Base-by-base conservation (phyloP, 805 yeast genomes). In the Lipomyces anomalus region DNA sequence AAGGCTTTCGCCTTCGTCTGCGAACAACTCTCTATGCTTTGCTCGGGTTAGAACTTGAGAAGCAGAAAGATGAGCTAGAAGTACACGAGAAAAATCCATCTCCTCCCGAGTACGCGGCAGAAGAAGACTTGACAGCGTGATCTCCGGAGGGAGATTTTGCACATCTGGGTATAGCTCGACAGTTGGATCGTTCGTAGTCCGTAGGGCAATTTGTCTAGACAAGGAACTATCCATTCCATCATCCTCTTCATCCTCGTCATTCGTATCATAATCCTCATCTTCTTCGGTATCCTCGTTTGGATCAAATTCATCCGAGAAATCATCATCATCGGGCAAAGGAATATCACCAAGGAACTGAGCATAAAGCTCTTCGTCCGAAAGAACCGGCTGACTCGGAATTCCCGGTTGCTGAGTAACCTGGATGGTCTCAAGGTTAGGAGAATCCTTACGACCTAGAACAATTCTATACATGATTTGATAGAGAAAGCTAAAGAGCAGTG, bases 281-380 rank as follows among this genome's bases (percentile, higher is more conserved):
- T 38, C 40, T 6, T 46, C 56, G 6, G 17, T 41, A 20, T 35
- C 50, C 22, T 33, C 40, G 21, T 35, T 40, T n/a, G 55, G 52
- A 30, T 42, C 53, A 28, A 50, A 53, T 30, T 45, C 48, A 6
- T 42, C 55, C 5, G 58, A 44, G 21, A 50, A 52, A 18, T 53
- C 57, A n/a, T n/a, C n/a, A 22, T 48, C 78, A 60, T 86, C 95
- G 1, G 94, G 94, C 57, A 76, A 80, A 36, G 84, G 82, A 18
- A 92, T 83, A 40, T 84, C 95, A 61, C 84, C 94, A 65, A 47
- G 21, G 22, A 49, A 42, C 5, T 43, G 39, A 4, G 42, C 29
- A 18, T 45, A 48, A 36, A 40, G 47, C 4, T 50, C 53, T 2
- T 50, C 54, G 21, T 85, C 89, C 28, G 94, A 82, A 3, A 90